Evolutionary conservation across 352 stramenopile genomes (phyloP), one percentile per base, ranked within the genome.

Genomic region (Phytophthora kernoviae): DNA sequence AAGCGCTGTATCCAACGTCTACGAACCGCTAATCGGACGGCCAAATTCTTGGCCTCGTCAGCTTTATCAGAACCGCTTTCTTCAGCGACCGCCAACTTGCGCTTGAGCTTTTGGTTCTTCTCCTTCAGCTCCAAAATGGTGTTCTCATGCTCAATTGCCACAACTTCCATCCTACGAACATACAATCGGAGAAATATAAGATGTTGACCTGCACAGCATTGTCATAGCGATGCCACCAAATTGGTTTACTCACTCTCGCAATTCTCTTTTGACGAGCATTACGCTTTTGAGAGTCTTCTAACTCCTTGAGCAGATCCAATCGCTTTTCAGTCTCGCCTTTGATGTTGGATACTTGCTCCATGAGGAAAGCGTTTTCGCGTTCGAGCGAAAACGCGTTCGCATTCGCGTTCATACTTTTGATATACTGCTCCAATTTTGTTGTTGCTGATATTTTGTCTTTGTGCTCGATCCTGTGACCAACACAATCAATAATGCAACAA

Each of bases 381-480:
- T 91, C 80, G 0, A 91, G 72, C 14, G 79, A 74, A 39, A 76
- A 68, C 14, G 45, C 73, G 63, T 58, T 90, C 82, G 33, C 82
- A 89, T 53, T 91, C 82, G 32, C 84, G 77, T 54, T 94, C 81
- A 44, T 92, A 90, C 46, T 91, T 93, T 90, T 88, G 52, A 90
- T 76, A 47, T 89, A 91, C 58, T 93, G 84, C 42, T 92, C 80
- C 20, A 93, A 64, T 49, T 87, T 88, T 7, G 75, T 90, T 1
- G 68, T 68, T 3, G 76, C 72, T 4, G 77, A 76, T 17, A 93
- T 62, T 53, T 83, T 87, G 45, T 92, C 83, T 54, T 90, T 91
- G 61, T 91, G 72, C 51, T 87, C 74, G 18, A 81, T 57, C 47
- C 73, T 86, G 47, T 44, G 15, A 27, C 2, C 18, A 57, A 40